phyloP scores from a whole-genome alignment of 164 flowering plant genomes.

The Buxus sempervirens region DNA sequence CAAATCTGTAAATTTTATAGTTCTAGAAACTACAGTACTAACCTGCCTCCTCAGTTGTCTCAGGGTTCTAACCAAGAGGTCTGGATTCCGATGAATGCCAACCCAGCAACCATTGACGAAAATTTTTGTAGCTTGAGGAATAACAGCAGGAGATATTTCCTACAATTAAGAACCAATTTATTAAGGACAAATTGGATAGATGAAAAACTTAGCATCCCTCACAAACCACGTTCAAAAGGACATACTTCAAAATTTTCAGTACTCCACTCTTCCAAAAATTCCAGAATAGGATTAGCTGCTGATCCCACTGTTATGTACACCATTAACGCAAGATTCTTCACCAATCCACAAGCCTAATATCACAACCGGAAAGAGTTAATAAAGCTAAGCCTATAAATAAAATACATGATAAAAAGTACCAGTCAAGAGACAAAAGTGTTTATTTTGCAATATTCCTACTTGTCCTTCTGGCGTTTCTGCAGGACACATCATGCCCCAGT shows the following conservation, averaged over 20 bases:
- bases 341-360: slow-evolving; percentile 88
- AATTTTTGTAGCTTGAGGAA: slow-evolving; percentile 91
- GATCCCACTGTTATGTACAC: slow-evolving; percentile 98
- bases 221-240: background rate
- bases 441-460: slow-evolving; percentile 26
- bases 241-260: slow-evolving; percentile 92
- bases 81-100: slow-evolving; percentile 95
- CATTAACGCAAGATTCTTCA: slow-evolving; percentile 95
- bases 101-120: slow-evolving; percentile 99
- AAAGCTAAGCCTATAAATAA: background rate
- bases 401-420: background rate
- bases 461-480: slow-evolving; percentile 99
- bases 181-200: background rate
- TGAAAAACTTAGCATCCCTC: background rate
- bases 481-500: slow-evolving; percentile 99
- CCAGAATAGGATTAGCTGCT: slow-evolving; percentile 90
- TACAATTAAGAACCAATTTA: slow-evolving; percentile 17
- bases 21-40: background rate
- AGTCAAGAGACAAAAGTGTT: no score
- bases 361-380: slow-evolving; percentile 4
- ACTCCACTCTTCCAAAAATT: slow-evolving; percentile 94
- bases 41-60: slow-evolving; percentile 84
- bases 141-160: slow-evolving; percentile 99
- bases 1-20: background rate
- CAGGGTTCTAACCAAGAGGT: slow-evolving; percentile 82